Percentiles rank a stretch among this genome's conserved stretches.
Conservation (phyloP, 257 asterid genomes). For the Nyctanthes arbortristis region DNA sequence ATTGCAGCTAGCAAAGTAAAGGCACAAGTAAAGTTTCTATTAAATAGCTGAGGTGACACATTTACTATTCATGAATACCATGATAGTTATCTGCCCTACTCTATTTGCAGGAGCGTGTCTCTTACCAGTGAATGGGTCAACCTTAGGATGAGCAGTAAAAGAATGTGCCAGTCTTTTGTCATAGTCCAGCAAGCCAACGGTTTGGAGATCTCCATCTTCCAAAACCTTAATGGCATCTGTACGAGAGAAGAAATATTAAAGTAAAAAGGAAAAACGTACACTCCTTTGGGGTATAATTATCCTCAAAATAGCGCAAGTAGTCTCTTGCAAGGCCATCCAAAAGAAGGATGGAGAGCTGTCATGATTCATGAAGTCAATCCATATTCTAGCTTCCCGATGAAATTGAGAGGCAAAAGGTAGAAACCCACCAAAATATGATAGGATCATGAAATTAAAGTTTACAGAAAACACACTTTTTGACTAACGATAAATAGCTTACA, state of each 20-base stretch:
- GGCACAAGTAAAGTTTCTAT: neutral
- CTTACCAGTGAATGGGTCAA: slow-evolving; percentile 91
- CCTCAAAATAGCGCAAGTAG: slow-evolving; percentile 12
- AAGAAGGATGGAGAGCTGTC: neutral
- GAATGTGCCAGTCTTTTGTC: slow-evolving; percentile 85
- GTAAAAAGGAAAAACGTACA: neutral
- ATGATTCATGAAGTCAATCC: neutral
- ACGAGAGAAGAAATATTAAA: slow-evolving; percentile 13
- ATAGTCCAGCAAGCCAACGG: slow-evolving; percentile 90
- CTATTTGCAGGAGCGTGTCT: slow-evolving; percentile 7
- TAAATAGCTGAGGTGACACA: neutral
- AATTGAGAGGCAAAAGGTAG: slow-evolving; percentile 10
- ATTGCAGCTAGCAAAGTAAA: neutral
- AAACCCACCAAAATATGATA: neutral
- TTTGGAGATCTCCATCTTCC: slow-evolving; percentile 97
- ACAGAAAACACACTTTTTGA: neutral
- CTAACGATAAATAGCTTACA: slow-evolving; percentile 50
- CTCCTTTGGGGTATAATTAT: neutral
- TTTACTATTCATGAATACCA: neutral
- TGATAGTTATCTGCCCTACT: neutral
- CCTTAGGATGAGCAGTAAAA: slow-evolving; percentile 97
- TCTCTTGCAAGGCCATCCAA: neutral
- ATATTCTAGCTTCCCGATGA: neutral
- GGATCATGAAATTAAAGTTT: slow-evolving; percentile 5
- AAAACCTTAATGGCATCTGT: slow-evolving; percentile 83